phyloP scores from a whole-genome alignment of 345 rosid species.

The Noccaea bulbosa region DNA sequence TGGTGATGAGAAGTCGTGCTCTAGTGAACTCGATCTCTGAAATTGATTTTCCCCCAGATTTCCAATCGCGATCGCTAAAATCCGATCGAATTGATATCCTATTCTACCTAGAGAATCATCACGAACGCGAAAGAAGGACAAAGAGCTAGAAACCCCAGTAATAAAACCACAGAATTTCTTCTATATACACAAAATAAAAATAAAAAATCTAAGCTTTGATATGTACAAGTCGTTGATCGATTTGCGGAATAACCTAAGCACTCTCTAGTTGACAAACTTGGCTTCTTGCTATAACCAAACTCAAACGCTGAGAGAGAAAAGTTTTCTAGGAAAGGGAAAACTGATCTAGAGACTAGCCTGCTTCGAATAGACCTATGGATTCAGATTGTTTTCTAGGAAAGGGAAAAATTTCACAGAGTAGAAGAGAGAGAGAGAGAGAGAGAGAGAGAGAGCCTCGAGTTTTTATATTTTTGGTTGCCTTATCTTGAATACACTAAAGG shows the following conservation, averaged over 20 bases:
- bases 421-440: not conserved
- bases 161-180: not conserved
- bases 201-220: constrained; percentile 9
- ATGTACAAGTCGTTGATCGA: not conserved
- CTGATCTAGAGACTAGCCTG: constrained; percentile 32
- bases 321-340: too few relatives aligned
- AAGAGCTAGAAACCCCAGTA: not conserved
- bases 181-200: not conserved
- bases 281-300: constrained; percentile 35
- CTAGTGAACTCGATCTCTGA: constrained; percentile 15
- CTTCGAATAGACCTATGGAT: constrained; percentile 13
- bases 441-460: not conserved
- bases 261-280: not conserved
- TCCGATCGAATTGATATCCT: constrained; percentile 8
- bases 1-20: not conserved
- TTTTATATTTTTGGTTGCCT: not conserved
- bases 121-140: not conserved
- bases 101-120: not conserved
- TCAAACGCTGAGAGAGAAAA: not conserved
- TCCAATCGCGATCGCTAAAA: constrained; percentile 16
- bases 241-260: not conserved
- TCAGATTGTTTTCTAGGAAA: not conserved
- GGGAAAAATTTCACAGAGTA: not conserved
- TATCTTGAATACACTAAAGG: constrained; percentile 33
- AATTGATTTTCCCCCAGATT: constrained; percentile 12